Conservation (phyloP, 768 basidiomycete species). For the Chalciporus piperatus region DNA sequence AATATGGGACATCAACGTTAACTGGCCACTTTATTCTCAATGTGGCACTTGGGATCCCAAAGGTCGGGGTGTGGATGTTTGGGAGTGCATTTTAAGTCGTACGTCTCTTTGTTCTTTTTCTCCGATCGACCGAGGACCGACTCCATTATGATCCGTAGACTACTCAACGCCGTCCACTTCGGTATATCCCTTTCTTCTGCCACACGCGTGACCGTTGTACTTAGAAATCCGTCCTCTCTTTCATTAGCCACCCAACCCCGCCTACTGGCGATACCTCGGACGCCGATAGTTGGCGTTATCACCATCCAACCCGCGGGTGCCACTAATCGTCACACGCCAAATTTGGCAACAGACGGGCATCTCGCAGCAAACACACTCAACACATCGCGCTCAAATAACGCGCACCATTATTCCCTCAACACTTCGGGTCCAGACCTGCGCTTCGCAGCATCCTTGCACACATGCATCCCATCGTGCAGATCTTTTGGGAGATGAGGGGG, state of each 20-base stretch:
- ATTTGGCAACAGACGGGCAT: conserved; percentile 1
- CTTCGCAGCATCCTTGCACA: conserved; percentile 6
- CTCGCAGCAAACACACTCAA: neutral
- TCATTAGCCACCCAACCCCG: conserved; percentile 39
- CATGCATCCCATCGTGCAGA: conserved; percentile 3
- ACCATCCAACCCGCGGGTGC: conserved; percentile 5
- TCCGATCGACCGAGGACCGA: neutral
- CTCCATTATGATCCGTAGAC: conserved; percentile 38
- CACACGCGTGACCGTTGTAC: neutral
- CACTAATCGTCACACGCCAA: neutral
- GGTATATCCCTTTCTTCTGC: conserved; percentile 19
- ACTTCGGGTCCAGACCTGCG: conserved; percentile 1
- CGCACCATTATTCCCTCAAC: conserved; percentile 5
- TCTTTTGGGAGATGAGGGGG: conserved; percentile 5
- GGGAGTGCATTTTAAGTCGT: conserved; percentile 74
- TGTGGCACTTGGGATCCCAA: conserved; percentile 71
- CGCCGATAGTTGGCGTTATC: conserved; percentile 31
- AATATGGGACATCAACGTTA: conserved; percentile 66
- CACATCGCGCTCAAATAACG: conserved; percentile 5
- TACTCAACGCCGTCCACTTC: conserved; percentile 53
- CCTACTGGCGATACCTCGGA: conserved; percentile 49
- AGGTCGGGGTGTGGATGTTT: conserved; percentile 67
- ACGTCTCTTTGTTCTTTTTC: conserved; percentile 30
- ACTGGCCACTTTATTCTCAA: conserved; percentile 64
- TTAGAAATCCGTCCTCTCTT: conserved; percentile 5